These are phyloP conservation scores for Blastomyces emzantsi DNA, from an alignment of 2,329 filamentous ascomycete species.

Conservation along the genomic window DNA sequence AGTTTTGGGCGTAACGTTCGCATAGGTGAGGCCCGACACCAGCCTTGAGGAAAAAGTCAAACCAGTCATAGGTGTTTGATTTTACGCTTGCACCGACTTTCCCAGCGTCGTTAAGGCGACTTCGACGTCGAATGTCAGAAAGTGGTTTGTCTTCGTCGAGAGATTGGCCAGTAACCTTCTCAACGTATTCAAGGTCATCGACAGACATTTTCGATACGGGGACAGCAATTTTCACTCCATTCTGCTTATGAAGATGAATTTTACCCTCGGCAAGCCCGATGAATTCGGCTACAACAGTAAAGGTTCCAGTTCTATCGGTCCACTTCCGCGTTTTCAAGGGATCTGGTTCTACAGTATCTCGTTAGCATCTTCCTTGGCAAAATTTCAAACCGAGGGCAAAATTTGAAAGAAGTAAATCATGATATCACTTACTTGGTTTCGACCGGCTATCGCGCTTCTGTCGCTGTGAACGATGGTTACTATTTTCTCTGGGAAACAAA, in stretches of 20 bases:
- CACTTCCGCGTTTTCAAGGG: constrained; percentile 74
- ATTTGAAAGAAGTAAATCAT: constrained; percentile 16
- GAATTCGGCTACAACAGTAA: constrained; percentile 96
- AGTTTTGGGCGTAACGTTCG: constrained; percentile 86
- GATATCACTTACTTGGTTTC: constrained; percentile 59
- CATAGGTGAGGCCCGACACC: constrained; percentile 89
- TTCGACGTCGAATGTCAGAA: constrained; percentile 62
- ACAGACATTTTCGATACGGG: constrained; percentile 92
- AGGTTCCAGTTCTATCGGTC: constrained; percentile 91
- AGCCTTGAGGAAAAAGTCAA: constrained; percentile 92
- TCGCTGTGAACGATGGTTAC: constrained; percentile 66
- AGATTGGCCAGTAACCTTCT: constrained; percentile 75
- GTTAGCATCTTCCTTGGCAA: constrained; percentile 4
- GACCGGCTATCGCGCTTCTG: constrained; percentile 59
- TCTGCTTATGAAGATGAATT: constrained; percentile 95
- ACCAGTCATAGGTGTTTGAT: constrained; percentile 83
- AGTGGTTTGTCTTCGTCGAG: constrained; percentile 87
- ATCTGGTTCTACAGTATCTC: constrained; percentile 60
- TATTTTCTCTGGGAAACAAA: constrained; percentile 56
- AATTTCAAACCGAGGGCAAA: neutral
- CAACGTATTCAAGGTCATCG: constrained; percentile 91
- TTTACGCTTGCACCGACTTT: constrained; percentile 30
- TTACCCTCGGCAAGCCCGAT: constrained; percentile 90
- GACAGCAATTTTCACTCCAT: constrained; percentile 96
- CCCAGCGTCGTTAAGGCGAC: constrained; percentile 31